Base-by-base conservation (phyloP, 306 rosid genomes). In the Dalbergia oliveri region DNA sequence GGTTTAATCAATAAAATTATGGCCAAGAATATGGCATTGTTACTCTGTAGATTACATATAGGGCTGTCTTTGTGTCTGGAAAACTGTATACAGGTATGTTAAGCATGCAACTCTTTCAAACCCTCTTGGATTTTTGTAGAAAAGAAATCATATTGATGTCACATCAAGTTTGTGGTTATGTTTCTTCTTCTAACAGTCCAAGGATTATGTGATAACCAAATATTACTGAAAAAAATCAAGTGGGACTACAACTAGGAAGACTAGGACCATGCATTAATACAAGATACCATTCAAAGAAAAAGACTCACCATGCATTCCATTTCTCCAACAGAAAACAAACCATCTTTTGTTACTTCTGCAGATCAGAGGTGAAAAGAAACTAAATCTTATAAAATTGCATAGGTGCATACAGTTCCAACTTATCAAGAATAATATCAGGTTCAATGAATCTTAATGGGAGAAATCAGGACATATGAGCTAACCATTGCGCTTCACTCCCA, bases 271-370 rank as follows among this genome's bases (percentile, higher is more conserved):
- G 26, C 74, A 47, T 49, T 70, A 81, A 61, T 43, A 35, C 49
- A 73, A 69, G 16, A 50, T 51, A 83, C 31, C 35, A 69, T 34
- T 82, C 13, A 39, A 79, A 73, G 72, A 83, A 83, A 49, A 79
- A 76, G 21, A 80, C 94, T 88, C 77, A 95, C 99, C 99, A 95
- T 95, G 90, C 99, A 95, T 89, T 93, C 99, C 99, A 93, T 95
- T 88, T 95, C 99, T 78, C 99, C 99, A 75, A 95, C 98, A 57
- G 99, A 95, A 80, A 95, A 95, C 82, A 95, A 86, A 80, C 99
- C 99, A 86, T 95, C 99, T 87, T 89, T 82, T 44, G 99, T 95
- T 82, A 95, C 97, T 89, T 95, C 98, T 95, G 99, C 78, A 87
- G 74, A 87, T 82, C 34, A 69, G 71, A 84, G 80, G 79, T 44